Evolutionary conservation across 805 yeast species (phyloP), one percentile per base, ranked within the genome.

Genomic region (Candida glaebosa): DNA sequence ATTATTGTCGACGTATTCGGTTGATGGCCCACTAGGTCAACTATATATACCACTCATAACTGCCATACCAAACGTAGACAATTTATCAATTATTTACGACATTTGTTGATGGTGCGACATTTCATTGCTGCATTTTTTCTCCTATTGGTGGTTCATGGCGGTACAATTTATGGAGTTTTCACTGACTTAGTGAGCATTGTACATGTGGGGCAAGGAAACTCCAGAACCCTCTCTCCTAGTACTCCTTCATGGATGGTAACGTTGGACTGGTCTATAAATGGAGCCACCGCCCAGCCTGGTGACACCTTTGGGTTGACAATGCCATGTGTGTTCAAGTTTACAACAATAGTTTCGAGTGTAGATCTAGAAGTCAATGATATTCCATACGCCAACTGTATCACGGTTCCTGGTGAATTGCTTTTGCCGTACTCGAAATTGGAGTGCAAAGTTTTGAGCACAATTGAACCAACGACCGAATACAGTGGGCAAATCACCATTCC

Each of bases 261-360:
- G 1, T 25, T 60, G 5, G 38, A 39, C 5, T 60, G 65, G 65
- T 9, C 24, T 5, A 45, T 60, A 12, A 25, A 39, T 7, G 52
- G 55, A 15, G 3, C 40, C 6, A 34, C 39, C 4, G 49, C 47
- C 2, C n/a, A 16, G 0, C 31, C 64, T 0, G 63, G 61, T 25
- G 67, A 61, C 41, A 58, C 61, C 4, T 61, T 61, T 30, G 41
- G 50, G 9, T 52, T 61, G 34, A 34, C 40, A 17, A 38, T 61
- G 46, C 65, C 65, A 2, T 52, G 61, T 46, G 61, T 53, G 9
- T 58, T 47, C 39, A 53, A 52, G 32, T 53, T 58, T 38, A 51
- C 53, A 2, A 34, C 52, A 3, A 14, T 42, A 4, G 22, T 42
- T n/a, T 7, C 42, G 12, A 18, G 43, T 3, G 40, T 59, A 7